Evolutionary conservation across 208 protist genomes (phyloP).

Genomic region (Leishmania guyanensis): DNA sequence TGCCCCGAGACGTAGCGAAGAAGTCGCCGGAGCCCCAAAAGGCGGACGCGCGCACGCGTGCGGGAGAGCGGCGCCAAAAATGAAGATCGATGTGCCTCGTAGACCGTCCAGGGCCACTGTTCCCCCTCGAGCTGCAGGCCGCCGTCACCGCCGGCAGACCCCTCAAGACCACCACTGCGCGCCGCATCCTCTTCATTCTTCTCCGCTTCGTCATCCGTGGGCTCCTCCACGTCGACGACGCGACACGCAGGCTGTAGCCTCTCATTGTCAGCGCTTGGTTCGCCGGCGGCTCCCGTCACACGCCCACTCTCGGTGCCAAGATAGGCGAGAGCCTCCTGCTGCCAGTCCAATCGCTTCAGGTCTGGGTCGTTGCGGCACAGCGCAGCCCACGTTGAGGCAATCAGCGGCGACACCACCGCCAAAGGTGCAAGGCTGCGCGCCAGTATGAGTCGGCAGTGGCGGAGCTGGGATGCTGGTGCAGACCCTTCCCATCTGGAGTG

Average conservation of each 20-base stretch:
- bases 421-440: not conserved
- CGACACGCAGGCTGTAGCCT: not conserved
- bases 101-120: constrained; percentile 1
- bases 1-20: constrained; percentile 4
- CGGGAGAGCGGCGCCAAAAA: not conserved
- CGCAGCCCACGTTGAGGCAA: constrained; percentile 59
- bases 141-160: not conserved
- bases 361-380: constrained; percentile 45
- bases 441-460: not conserved
- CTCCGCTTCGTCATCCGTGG: constrained; percentile 19
- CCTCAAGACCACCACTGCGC: not conserved
- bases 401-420: constrained; percentile 22
- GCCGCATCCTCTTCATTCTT: not conserved
- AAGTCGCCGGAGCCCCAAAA: not conserved
- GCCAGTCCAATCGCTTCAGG: constrained; percentile 39
- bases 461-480: not conserved
- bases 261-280: not conserved
- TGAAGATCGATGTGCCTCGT: constrained; percentile 2
- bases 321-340: constrained; percentile 18
- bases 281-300: too few species aligned
- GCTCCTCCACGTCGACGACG: not conserved
- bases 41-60: not conserved
- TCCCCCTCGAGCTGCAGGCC: not conserved
- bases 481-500: not conserved
- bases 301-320: not conserved